phyloP scores from a whole-genome alignment of 1,284 basidiomycete species.

The Malassezia brasiliensis region DNA sequence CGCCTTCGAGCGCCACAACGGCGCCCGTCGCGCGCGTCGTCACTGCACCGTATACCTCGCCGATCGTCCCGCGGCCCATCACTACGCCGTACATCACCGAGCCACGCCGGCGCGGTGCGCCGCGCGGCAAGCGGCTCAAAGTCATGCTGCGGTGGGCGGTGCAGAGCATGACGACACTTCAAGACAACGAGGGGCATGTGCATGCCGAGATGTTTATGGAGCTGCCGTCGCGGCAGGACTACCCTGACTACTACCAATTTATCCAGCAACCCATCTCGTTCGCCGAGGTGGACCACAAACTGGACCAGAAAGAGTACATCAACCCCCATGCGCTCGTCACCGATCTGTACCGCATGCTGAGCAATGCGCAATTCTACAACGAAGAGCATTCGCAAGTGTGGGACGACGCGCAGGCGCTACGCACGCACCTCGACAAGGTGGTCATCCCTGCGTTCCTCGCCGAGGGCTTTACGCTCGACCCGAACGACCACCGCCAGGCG shows the following conservation, averaged over 20 bases:
- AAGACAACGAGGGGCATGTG: conserved; percentile 20
- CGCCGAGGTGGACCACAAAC: conserved; percentile 28
- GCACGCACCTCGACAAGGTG: conserved; percentile 31
- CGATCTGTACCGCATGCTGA: conserved; percentile 40
- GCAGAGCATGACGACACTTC: conserved; percentile 21
- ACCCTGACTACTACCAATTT: conserved; percentile 44
- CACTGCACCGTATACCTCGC: neutral
- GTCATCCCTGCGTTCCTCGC: conserved; percentile 34
- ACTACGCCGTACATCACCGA: conserved; percentile 5
- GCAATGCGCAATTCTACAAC: conserved; percentile 43
- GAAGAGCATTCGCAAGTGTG: conserved; percentile 30
- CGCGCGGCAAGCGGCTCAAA: conserved; percentile 40
- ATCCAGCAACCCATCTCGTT: conserved; percentile 34
- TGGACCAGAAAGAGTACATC: conserved; percentile 32
- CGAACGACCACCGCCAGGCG: conserved; percentile 39
- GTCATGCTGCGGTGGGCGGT: conserved; percentile 35
- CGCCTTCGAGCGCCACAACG: neutral
- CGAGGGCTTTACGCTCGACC: conserved; percentile 44
- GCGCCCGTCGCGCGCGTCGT: conserved; percentile 4
- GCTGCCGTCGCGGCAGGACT: conserved; percentile 31
- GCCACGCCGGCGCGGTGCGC: conserved; percentile 18
- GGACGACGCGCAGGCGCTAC: conserved; percentile 36
- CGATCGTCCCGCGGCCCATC: neutral
- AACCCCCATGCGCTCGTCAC: conserved; percentile 33
- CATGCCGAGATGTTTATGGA: conserved; percentile 30